A percentile compares a stretch with the other conserved stretches of the same genome.
These are phyloP conservation scores for Withania somnifera DNA, from an alignment of 305 asterid genomes.

Conservation along the genomic window DNA sequence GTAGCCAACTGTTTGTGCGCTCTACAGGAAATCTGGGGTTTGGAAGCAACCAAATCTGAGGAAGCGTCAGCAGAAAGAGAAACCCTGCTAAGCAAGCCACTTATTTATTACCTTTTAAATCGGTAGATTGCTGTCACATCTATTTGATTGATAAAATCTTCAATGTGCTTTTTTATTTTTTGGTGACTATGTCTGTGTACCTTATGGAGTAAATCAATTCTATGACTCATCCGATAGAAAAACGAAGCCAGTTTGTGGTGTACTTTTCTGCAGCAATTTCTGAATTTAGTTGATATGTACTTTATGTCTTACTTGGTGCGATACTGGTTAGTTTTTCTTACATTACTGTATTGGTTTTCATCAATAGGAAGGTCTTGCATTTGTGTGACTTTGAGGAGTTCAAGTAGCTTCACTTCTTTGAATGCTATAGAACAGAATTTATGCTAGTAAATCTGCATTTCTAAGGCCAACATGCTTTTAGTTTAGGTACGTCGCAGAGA, in stretches of 20 bases:
- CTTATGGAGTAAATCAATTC: not conserved
- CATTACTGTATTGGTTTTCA: not conserved
- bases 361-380: not conserved
- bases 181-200: not conserved
- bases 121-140: constrained; percentile 27
- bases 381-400: not conserved
- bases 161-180: not conserved
- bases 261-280: not conserved
- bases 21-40: constrained; percentile 93
- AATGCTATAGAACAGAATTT: not conserved
- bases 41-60: constrained; percentile 85
- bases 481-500: not conserved
- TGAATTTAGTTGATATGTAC: not conserved
- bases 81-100: constrained; percentile 69
- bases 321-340: not conserved
- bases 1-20: constrained; percentile 88
- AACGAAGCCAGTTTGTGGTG: not conserved
- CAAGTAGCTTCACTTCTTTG: not conserved
- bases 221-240: not conserved
- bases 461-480: not conserved
- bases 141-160: not conserved
- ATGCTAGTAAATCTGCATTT: not conserved
- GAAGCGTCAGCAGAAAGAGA: constrained; percentile 91
- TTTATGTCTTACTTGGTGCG: not conserved
- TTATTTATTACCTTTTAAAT: constrained; percentile 79